These are phyloP conservation scores for Suillus americanus DNA, from an alignment of 768 basidiomycete species.

Conservation along the genomic window DNA sequence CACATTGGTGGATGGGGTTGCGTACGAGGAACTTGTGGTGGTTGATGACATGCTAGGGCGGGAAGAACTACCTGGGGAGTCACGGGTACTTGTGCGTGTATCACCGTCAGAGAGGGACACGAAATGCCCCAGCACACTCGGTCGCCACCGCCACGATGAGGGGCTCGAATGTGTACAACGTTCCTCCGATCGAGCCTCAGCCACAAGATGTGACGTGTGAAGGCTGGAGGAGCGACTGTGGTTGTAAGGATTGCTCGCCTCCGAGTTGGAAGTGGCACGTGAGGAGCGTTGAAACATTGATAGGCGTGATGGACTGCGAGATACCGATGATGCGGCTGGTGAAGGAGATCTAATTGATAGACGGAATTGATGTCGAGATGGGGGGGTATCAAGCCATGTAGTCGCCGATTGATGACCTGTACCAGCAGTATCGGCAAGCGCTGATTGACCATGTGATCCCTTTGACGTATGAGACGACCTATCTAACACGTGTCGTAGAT, in stretches of 20 bases:
- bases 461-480: conserved; percentile 21
- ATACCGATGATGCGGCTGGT: conserved; percentile 39
- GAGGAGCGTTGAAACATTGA: conserved; percentile 43
- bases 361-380: conserved; percentile 41
- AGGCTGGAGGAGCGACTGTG: conserved; percentile 54
- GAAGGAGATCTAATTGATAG: conserved; percentile 43
- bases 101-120: conserved; percentile 47
- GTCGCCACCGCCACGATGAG: conserved; percentile 54
- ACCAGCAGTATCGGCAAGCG: conserved; percentile 24
- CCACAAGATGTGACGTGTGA: conserved; percentile 38
- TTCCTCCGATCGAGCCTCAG: conserved; percentile 6
- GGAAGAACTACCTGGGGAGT: conserved; percentile 41
- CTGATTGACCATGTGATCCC: conserved; percentile 22
- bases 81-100: conserved; percentile 42
- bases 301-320: conserved; percentile 37
- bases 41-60: conserved; percentile 64
- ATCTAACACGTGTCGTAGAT: conserved; percentile 21
- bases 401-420: conserved; percentile 31
- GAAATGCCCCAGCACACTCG: conserved; percentile 66
- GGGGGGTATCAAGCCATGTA: conserved; percentile 33
- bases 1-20: conserved; percentile 32
- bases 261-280: conserved; percentile 25
- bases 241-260: conserved; percentile 27
- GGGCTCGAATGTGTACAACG: conserved; percentile 19
- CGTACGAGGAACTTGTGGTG: conserved; percentile 51